phyloP scores from a whole-genome alignment of 257 asterid genomes.

The Solanum rostratum region DNA sequence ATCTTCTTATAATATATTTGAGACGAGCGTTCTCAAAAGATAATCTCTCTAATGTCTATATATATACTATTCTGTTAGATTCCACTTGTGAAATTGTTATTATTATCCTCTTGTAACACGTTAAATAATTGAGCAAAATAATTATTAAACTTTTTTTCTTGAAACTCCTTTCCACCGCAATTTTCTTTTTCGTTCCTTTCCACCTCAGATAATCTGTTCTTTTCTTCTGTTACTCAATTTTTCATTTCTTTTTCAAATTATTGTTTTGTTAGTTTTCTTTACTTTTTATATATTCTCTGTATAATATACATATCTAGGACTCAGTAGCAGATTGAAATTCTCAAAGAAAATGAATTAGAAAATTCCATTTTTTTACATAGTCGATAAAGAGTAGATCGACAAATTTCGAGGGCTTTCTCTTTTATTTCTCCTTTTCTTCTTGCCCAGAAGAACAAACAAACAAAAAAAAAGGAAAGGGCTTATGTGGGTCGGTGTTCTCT shows the following conservation, averaged over 20 bases:
- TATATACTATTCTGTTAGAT: too few relatives aligned
- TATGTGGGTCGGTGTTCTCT: neutral
- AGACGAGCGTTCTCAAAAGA: too few relatives aligned
- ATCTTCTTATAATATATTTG: too few relatives aligned
- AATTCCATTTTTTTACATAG: neutral
- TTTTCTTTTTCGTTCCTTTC: neutral
- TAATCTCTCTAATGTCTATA: too few relatives aligned
- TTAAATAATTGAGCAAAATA: neutral
- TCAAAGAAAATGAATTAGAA: neutral
- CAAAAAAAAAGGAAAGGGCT: neutral
- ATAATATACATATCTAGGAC: neutral
- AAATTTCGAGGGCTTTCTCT: conserved; percentile 2
- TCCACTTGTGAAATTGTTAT: too few relatives aligned
- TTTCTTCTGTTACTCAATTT: neutral
- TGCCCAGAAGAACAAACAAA: neutral
- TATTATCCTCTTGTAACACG: too few relatives aligned
- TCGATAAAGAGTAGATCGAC: conserved; percentile 17
- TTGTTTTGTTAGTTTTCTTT: neutral
- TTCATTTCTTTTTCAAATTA: neutral
- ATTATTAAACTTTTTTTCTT: neutral
- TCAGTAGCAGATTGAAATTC: neutral
- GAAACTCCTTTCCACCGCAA: neutral
- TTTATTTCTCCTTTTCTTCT: neutral
- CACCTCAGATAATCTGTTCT: neutral
- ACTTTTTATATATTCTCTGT: neutral